Conservation (phyloP, 176 grass and related monocot species). For the Eleusine coracana region DNA sequence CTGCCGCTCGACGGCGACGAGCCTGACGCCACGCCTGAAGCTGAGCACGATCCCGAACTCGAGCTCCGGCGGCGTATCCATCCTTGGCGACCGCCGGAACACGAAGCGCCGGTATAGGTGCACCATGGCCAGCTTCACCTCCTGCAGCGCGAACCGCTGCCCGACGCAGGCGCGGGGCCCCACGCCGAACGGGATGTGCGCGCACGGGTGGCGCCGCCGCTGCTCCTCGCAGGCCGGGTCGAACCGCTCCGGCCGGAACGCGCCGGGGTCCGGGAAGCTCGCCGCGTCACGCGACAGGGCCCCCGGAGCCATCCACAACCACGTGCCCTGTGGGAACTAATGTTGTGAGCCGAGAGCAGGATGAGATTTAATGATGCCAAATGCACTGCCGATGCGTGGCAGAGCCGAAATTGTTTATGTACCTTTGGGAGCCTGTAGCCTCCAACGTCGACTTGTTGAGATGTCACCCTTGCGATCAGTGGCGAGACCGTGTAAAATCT, state of each 20-base stretch:
- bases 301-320: slow-evolving; percentile 86
- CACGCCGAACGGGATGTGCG: slow-evolving; percentile 85
- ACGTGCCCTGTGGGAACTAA: slow-evolving; percentile 41
- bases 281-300: slow-evolving; percentile 66
- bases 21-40: slow-evolving; percentile 67
- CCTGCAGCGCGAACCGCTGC: slow-evolving; percentile 78
- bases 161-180: slow-evolving; percentile 81
- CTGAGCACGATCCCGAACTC: slow-evolving; percentile 80
- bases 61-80: slow-evolving; percentile 74
- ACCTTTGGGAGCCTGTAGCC: slow-evolving; percentile 68
- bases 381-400: neutral
- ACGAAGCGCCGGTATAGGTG: slow-evolving; percentile 66
- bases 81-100: slow-evolving; percentile 66
- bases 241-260: slow-evolving; percentile 69
- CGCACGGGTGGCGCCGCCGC: slow-evolving; percentile 64
- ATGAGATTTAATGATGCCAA: neutral
- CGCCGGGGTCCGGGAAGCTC: slow-evolving; percentile 62
- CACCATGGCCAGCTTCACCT: slow-evolving; percentile 76
- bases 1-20: slow-evolving; percentile 47
- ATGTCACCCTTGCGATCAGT: slow-evolving; percentile 70
- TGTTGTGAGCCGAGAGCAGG: neutral
- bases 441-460: slow-evolving; percentile 52
- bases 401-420: neutral
- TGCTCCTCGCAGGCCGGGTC: slow-evolving; percentile 62
- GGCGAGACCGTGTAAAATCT: slow-evolving; percentile 72